A percentile compares a stretch with the other conserved stretches of the same genome.
Evolutionary conservation across 192 early-diverging fungal species (phyloP).

Genomic region (Linnemannia exigua): DNA sequence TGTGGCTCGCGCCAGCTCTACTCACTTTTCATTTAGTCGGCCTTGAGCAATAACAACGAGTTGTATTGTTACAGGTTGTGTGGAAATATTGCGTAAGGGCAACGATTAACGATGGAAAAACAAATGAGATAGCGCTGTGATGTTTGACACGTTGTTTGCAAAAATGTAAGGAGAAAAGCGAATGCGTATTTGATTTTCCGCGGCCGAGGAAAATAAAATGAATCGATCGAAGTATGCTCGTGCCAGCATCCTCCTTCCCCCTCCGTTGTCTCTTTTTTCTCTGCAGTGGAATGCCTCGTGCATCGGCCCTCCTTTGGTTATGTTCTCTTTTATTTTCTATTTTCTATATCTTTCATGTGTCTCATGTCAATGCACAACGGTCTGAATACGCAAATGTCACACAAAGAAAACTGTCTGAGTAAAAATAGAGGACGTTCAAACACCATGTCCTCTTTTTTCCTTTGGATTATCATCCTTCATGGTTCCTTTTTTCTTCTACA

Average conservation of each 20-base stretch:
- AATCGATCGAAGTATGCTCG: background rate
- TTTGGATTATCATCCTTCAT: no score
- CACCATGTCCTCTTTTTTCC: background rate
- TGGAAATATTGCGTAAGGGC: no score
- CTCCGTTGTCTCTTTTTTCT: background rate
- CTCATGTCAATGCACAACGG: background rate
- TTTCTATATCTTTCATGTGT: background rate
- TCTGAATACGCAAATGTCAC: background rate
- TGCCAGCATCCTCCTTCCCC: background rate
- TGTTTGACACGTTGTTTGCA: no score
- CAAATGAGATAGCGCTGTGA: no score
- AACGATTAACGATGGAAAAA: no score
- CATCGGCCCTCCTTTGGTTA: background rate
- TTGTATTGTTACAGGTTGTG: background rate
- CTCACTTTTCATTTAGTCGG: no score
- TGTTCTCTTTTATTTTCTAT: background rate
- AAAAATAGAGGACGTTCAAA: constrained; percentile 2
- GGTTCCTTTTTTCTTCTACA: background rate
- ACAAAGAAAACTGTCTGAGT: background rate
- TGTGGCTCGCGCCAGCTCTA: background rate
- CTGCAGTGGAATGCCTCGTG: background rate
- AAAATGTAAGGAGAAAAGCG: no score
- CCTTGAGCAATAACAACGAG: background rate
- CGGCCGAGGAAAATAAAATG: background rate
- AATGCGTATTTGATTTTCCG: background rate